Conservation (phyloP, 1,284 basidiomycete genomes). For the Apiotrichum gamsii region DNA sequence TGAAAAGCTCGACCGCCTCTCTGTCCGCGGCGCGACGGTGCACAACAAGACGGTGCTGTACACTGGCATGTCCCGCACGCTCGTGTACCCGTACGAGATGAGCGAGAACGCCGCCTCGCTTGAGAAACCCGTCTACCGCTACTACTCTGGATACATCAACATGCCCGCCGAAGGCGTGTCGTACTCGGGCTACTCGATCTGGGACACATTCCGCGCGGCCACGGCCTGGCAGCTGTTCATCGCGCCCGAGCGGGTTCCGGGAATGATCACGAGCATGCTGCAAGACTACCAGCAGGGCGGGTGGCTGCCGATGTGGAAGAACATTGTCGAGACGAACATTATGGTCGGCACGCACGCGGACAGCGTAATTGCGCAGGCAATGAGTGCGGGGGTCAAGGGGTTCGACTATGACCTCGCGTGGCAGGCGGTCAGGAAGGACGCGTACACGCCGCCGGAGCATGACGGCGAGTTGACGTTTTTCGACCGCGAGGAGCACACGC, state of each 20-base stretch:
- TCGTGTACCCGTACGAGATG: conserved; percentile 72
- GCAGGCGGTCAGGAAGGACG: conserved; percentile 70
- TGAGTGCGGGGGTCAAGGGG: conserved; percentile 52
- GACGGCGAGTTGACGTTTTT: conserved; percentile 62
- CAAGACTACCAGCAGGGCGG: conserved; percentile 70
- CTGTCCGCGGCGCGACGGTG: conserved; percentile 52
- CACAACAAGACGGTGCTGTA: conserved; percentile 32
- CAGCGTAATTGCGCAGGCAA: conserved; percentile 70
- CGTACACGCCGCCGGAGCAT: conserved; percentile 54
- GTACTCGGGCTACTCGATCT: conserved; percentile 77
- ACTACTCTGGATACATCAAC: conserved; percentile 57
- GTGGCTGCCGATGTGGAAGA: conserved; percentile 88
- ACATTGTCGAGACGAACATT: conserved; percentile 58
- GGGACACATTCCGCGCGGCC: conserved; percentile 74
- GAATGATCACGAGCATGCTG: conserved; percentile 72
- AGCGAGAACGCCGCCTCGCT: conserved; percentile 51
- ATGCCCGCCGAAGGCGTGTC: conserved; percentile 58
- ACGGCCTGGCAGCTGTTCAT: conserved; percentile 73
- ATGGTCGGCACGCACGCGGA: conserved; percentile 72
- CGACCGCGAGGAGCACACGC: conserved; percentile 72
- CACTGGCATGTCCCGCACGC: conserved; percentile 29
- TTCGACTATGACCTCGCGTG: conserved; percentile 65
- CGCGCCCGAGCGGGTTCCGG: conserved; percentile 65
- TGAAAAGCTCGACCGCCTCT: conserved; percentile 62
- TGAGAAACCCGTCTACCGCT: conserved; percentile 47